phyloP scores from a whole-genome alignment of 257 asterid species.

The Solanum rostratum region DNA sequence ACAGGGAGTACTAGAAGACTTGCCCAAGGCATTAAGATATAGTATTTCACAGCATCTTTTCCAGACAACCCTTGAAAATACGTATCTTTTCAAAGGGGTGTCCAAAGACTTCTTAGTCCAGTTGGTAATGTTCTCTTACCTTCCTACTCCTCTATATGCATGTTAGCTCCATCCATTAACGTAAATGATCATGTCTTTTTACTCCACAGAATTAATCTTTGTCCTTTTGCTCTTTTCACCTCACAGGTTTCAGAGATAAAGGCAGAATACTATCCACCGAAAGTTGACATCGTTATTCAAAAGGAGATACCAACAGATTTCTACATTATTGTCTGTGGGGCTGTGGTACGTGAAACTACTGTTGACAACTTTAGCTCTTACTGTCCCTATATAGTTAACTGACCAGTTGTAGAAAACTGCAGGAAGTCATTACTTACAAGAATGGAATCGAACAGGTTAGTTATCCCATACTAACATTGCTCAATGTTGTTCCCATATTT shows the following conservation, averaged over 20 bases:
- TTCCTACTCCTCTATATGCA: neutral
- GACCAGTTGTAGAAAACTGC: conserved; percentile 30
- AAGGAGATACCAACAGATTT: conserved; percentile 91
- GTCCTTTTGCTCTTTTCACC: neutral
- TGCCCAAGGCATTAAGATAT: conserved; percentile 93
- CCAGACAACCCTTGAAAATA: conserved; percentile 39
- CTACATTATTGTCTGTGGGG: conserved; percentile 81
- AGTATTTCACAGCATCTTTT: conserved; percentile 84
- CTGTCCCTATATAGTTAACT: conserved; percentile 1
- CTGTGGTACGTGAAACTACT: conserved; percentile 47
- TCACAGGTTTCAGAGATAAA: conserved; percentile 84
- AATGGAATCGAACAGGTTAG: conserved; percentile 72
- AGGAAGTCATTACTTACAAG: conserved; percentile 59
- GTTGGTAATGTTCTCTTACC: conserved; percentile 41
- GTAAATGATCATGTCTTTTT: neutral
- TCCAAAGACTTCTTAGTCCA: conserved; percentile 71
- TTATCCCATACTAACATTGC: neutral
- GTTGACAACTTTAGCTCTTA: neutral
- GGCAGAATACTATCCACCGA: conserved; percentile 93
- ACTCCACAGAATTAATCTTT: too few relatives aligned
- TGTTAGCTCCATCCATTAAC: neutral
- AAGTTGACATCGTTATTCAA: conserved; percentile 74
- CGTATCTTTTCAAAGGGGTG: conserved; percentile 76
- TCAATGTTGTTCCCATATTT: neutral
- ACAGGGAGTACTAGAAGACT: conserved; percentile 64